A percentile compares a stretch with the other conserved stretches of the same genome.
Conservation (phyloP, 2,329 filamentous ascomycete genomes). For the Sporothrix schenckii region DNA sequence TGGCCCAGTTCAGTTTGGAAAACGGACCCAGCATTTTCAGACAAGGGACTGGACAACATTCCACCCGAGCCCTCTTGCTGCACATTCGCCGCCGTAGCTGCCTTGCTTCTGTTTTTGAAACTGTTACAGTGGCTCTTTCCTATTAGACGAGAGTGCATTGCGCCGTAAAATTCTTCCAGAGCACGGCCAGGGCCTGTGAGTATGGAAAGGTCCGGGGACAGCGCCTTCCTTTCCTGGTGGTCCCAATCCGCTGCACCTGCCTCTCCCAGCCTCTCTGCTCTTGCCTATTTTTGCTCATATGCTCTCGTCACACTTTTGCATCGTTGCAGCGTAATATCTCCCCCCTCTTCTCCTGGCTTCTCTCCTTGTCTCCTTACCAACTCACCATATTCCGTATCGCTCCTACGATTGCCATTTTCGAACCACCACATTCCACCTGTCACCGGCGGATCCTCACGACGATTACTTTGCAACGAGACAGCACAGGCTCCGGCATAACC, state of each 20-base stretch:
- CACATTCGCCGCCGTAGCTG: background rate
- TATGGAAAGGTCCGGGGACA: background rate
- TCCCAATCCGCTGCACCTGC: constrained; percentile 20
- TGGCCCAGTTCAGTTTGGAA: background rate
- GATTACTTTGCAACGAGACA: background rate
- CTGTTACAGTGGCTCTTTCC: background rate
- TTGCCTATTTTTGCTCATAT: constrained; percentile 20
- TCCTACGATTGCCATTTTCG: constrained; percentile 2
- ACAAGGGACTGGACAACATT: background rate
- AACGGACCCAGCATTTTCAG: background rate
- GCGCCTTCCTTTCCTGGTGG: constrained; percentile 18
- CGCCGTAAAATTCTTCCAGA: constrained; percentile 16
- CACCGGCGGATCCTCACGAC: background rate
- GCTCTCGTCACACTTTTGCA: constrained; percentile 17
- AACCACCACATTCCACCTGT: background rate
- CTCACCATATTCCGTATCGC: background rate
- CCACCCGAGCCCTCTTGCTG: background rate
- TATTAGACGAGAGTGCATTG: background rate
- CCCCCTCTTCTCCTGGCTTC: background rate
- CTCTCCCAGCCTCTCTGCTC: constrained; percentile 31
- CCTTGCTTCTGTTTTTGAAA: background rate
- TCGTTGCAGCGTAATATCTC: constrained; percentile 27
- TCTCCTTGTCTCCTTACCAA: constrained; percentile 11
- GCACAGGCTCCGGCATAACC: background rate
- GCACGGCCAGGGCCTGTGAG: background rate